Percentiles rank a stretch among this genome's conserved stretches.
Evolutionary conservation across 306 rosid species (phyloP).

Genomic region (Prinsepia uniflora): DNA sequence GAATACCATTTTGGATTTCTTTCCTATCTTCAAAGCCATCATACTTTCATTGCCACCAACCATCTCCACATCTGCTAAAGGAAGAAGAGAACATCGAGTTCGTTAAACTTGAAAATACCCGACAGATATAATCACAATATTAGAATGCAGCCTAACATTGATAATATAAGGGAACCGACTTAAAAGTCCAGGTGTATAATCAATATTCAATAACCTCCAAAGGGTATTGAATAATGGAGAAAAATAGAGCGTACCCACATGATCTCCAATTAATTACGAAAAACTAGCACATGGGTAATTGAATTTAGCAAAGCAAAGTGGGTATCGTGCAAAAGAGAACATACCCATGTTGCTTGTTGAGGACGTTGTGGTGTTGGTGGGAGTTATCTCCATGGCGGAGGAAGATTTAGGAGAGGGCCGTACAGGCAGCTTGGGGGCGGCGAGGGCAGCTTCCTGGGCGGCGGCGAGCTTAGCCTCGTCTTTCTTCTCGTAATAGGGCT

Average conservation of each 20-base stretch:
- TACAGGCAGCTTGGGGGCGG: constrained; percentile 81
- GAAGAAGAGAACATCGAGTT: neutral
- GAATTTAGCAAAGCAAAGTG: neutral
- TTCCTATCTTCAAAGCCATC: constrained; percentile 58
- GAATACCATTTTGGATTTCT: constrained; percentile 60
- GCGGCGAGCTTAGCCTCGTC: constrained; percentile 86
- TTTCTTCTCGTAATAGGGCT: constrained; percentile 77
- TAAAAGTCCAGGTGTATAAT: neutral
- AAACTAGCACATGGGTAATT: neutral
- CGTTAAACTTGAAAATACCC: neutral
- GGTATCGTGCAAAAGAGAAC: constrained; percentile 3
- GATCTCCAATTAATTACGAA: neutral
- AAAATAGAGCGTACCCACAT: too few species aligned
- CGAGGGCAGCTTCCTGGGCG: constrained; percentile 85
- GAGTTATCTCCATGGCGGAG: constrained; percentile 51
- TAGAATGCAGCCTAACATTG: neutral
- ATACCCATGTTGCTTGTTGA: constrained; percentile 39
- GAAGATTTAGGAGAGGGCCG: constrained; percentile 22
- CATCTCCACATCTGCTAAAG: constrained; percentile 60
- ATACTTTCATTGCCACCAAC: constrained; percentile 39
- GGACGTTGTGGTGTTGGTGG: constrained; percentile 21
- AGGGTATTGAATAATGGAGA: neutral
- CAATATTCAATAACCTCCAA: neutral
- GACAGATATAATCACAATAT: neutral
- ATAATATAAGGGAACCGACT: too few species aligned